Evolutionary conservation across 257 asterid genomes (phyloP).

Genomic region (Ehretia macrophylla): DNA sequence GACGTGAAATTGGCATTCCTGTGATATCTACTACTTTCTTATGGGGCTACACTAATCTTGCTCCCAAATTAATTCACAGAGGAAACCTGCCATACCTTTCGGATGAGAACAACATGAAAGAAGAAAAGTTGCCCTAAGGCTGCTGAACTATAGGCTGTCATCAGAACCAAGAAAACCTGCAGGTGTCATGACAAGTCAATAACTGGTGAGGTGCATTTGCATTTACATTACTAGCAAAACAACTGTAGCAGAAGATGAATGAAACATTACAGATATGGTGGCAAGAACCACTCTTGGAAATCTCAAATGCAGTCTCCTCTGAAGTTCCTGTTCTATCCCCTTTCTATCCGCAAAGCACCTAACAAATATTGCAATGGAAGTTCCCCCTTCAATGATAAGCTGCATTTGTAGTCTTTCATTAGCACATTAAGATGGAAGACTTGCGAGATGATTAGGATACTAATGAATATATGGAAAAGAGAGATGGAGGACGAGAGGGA

Average conservation of each 20-base stretch:
- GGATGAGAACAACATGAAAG: constrained; percentile 89
- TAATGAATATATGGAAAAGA: neutral
- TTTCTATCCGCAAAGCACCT: constrained; percentile 80
- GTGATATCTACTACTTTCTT: too few species aligned
- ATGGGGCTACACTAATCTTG: neutral
- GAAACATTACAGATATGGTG: constrained; percentile 60
- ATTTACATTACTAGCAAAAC: neutral
- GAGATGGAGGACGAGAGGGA: too few species aligned
- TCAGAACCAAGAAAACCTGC: constrained; percentile 59
- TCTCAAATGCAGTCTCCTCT: constrained; percentile 39
- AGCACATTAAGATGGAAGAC: constrained; percentile 9
- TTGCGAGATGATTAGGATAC: neutral
- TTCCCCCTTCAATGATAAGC: constrained; percentile 86
- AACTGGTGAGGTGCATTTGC: neutral
- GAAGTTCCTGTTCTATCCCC: constrained; percentile 60
- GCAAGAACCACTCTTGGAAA: constrained; percentile 88
- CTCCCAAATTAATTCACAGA: neutral
- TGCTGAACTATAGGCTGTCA: constrained; percentile 68
- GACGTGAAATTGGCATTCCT: too few species aligned
- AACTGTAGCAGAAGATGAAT: neutral
- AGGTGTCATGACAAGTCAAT: neutral
- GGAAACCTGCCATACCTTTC: constrained; percentile 51
- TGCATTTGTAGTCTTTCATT: constrained; percentile 33
- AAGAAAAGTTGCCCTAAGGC: constrained; percentile 91
- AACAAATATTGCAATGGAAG: constrained; percentile 75